Conservation (phyloP, 1,139 yeast species). For the Geotrichum restrictum region DNA sequence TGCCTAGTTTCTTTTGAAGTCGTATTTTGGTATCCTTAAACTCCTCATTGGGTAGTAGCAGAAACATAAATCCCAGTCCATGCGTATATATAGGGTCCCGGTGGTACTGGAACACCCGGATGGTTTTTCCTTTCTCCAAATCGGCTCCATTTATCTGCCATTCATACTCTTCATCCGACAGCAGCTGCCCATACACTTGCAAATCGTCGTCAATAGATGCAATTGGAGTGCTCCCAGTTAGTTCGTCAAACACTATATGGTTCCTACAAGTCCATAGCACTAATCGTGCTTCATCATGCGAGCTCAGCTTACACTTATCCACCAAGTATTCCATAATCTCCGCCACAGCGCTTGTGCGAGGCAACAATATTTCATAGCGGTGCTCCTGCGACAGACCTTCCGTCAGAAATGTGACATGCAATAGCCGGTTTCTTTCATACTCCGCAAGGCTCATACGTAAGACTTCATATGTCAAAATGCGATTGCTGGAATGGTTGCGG, state of each 20-base stretch:
- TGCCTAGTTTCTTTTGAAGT: constrained; percentile 62
- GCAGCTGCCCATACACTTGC: constrained; percentile 35
- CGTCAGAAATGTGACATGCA: constrained; percentile 44
- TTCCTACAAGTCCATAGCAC: constrained; percentile 54
- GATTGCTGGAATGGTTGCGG: constrained; percentile 19
- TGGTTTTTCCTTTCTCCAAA: constrained; percentile 32
- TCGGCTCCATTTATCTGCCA: constrained; percentile 26
- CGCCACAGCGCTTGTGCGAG: constrained; percentile 49
- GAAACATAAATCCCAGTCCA: constrained; percentile 84
- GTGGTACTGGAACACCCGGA: constrained; percentile 67
- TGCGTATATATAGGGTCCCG: constrained; percentile 66
- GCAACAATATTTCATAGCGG: constrained; percentile 63
- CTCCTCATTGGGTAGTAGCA: constrained; percentile 53
- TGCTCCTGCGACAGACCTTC: constrained; percentile 48
- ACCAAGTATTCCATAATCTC: constrained; percentile 58
- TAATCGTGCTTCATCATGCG: constrained; percentile 48
- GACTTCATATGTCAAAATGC: constrained; percentile 54
- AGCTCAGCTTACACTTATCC: constrained; percentile 51
- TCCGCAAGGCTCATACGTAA: constrained; percentile 71
- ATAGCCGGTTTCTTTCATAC: constrained; percentile 66
- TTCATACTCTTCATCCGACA: constrained; percentile 37
- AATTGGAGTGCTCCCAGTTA: constrained; percentile 30
- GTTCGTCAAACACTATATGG: constrained; percentile 29
- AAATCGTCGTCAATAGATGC: constrained; percentile 27
- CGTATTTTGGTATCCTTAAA: constrained; percentile 64